phyloP scores from a whole-genome alignment of 805 yeast genomes.

The Yamadazyma nakazawae region DNA sequence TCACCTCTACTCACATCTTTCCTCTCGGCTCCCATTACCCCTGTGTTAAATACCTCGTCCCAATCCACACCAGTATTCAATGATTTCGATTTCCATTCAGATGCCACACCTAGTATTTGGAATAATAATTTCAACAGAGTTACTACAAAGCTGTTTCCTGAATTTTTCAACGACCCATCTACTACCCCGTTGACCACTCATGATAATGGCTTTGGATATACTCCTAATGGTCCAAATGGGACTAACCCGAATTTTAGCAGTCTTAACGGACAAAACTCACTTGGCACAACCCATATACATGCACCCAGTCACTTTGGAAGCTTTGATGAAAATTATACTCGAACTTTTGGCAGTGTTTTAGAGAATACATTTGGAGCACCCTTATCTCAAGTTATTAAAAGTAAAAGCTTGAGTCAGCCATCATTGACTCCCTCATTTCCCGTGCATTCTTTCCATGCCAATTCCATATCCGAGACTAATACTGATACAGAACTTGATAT shows the following conservation, averaged over 20 bases:
- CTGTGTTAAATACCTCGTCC: constrained; percentile 10
- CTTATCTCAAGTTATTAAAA: background rate
- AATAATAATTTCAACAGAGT: constrained; percentile 4
- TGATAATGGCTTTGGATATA: background rate
- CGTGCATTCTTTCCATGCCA: background rate
- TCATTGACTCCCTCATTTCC: background rate
- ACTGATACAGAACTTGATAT: background rate
- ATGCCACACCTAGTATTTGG: constrained; percentile 6
- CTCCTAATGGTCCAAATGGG: background rate
- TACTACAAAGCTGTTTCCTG: constrained; percentile 5
- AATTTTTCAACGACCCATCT: background rate
- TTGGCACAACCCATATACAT: background rate
- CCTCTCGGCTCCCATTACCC: constrained; percentile 16
- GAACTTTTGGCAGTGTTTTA: background rate
- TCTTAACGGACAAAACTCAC: background rate
- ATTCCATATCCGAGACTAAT: background rate
- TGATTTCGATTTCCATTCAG: constrained; percentile 13
- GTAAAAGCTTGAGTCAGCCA: constrained; percentile 5
- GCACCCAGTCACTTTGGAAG: constrained; percentile 1
- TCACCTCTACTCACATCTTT: constrained; percentile 9
- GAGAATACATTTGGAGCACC: constrained; percentile 3
- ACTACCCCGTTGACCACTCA: background rate
- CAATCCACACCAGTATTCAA: constrained; percentile 14
- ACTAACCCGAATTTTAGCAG: background rate
- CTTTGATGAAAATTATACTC: constrained; percentile 1